phyloP scores from a whole-genome alignment of 2,329 filamentous ascomycete species.

The Penicillium hordei region DNA sequence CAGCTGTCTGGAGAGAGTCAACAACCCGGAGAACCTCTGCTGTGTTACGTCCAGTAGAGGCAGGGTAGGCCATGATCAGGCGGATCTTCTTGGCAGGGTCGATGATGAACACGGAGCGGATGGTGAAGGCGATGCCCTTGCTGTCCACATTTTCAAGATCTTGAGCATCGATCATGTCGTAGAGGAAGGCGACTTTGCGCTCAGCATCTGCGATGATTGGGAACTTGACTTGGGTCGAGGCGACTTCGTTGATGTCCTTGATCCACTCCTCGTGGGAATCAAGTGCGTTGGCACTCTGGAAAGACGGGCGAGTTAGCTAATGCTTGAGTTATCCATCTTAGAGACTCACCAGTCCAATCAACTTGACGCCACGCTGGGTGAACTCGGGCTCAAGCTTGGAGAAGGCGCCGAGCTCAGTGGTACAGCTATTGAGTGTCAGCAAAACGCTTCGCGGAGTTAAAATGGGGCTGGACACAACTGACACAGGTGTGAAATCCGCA shows the following conservation, averaged over 20 bases:
- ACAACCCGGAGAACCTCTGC: slow-evolving; percentile 75
- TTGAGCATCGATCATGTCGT: slow-evolving; percentile 83
- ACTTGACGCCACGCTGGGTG: slow-evolving; percentile 80
- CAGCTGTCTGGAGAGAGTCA: slow-evolving; percentile 77
- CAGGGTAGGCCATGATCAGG: slow-evolving; percentile 88
- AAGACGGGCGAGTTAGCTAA: neutral
- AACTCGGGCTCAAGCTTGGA: slow-evolving; percentile 91
- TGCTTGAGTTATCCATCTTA: no score
- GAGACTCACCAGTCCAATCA: slow-evolving; percentile 70
- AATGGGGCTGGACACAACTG: neutral
- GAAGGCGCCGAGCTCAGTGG: slow-evolving; percentile 91
- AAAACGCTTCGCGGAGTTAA: neutral
- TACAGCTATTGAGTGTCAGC: slow-evolving; percentile 56
- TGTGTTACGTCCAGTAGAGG: slow-evolving; percentile 82
- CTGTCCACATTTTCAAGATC: slow-evolving; percentile 77
- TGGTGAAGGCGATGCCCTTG: slow-evolving; percentile 77
- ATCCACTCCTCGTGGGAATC: slow-evolving; percentile 82
- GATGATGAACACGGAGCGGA: slow-evolving; percentile 92
- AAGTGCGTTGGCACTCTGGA: slow-evolving; percentile 72
- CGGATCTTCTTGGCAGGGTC: slow-evolving; percentile 93
- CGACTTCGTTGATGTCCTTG: slow-evolving; percentile 77
- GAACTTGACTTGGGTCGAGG: slow-evolving; percentile 66
- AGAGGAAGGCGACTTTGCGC: slow-evolving; percentile 71
- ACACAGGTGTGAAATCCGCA: slow-evolving; percentile 74
- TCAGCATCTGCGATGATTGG: slow-evolving; percentile 81